Base-by-base conservation (phyloP, 1,284 basidiomycete genomes). In the Ustilago tritici region DNA sequence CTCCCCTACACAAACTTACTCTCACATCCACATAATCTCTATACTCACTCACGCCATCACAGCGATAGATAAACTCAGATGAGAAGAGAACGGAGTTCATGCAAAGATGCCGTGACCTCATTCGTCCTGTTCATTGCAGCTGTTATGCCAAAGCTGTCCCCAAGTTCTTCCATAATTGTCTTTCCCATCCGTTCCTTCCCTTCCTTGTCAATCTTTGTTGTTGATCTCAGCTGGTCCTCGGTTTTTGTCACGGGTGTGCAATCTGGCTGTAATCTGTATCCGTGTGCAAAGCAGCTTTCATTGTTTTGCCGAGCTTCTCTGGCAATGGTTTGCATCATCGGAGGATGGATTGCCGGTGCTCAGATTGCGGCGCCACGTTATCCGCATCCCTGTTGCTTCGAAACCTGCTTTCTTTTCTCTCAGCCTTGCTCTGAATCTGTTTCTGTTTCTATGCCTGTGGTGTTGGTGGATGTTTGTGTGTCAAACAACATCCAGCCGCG, bases 311-410 rank as follows among this genome's bases (percentile, higher is more conserved):
- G 43, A 46, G 43, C 43, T 46, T 19, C 23, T 19, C 43, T 46
- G 43, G 43, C 49, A 28, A 50, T 31, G 49, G 32, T 5, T 12
- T 50, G 49, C 49, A 50, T 19, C 28, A 8, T 50, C 49, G 49
- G 49, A 50, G 49, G 49, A 50, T 32, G 49, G 49, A 50, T 50
- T 31, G 49, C 49, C 49, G 49, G 43, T 46, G 43, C 14, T 50
- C 28, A 32, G 28, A 7, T 50, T 32, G 49, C 49, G 49, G 49
- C 49, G 49, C 49, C 49, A 50, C 28, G 47, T 31, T 50, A 50
- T 50, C 47, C 47, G 47, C 14, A 11, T 12, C 28, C 47, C 14
- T 14, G 28, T 46, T n/a, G 43, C 17, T 46, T 8, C 11, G 10
- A 46, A 8, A 46, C 43, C 7, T 19, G 43, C 43, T 46, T n/a